These are phyloP conservation scores for Durio zibethinus DNA, from an alignment of 345 rosid species.

Conservation along the genomic window DNA sequence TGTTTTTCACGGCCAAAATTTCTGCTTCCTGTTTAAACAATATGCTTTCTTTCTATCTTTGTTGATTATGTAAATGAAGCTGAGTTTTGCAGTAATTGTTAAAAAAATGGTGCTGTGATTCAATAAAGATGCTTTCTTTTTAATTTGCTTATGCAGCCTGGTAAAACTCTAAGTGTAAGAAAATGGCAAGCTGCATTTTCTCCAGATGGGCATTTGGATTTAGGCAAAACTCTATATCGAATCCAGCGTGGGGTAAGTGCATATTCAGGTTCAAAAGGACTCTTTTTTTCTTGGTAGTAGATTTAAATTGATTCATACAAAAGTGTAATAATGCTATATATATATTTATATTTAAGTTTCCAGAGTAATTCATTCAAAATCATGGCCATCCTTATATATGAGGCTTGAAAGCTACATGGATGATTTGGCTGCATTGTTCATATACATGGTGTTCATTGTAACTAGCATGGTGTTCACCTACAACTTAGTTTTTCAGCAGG, in stretches of 20 bases:
- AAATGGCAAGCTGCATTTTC: slow-evolving; percentile 93
- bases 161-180: slow-evolving; percentile 84
- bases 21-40: not conserved
- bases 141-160: slow-evolving; percentile 54
- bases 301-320: not conserved
- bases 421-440: not conserved
- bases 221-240: slow-evolving; percentile 72
- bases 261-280: not conserved
- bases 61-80: not conserved
- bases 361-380: not conserved
- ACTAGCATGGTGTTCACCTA: not conserved
- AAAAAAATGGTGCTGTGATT: not conserved
- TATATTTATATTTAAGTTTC: not conserved
- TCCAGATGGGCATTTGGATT: slow-evolving; percentile 70
- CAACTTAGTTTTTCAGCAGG: not conserved
- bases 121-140: not conserved
- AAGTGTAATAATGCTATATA: not conserved
- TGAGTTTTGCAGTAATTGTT: not conserved
- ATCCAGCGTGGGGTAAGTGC: slow-evolving; percentile 79
- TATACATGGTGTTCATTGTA: not conserved
- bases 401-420: not conserved
- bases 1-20: not conserved
- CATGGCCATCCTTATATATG: not conserved
- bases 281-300: not conserved
- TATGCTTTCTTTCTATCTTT: not conserved